Evolutionary conservation across 164 flowering plant genomes (phyloP), one percentile per base, ranked within the genome.

Genomic region (Nelumbo lutea): DNA sequence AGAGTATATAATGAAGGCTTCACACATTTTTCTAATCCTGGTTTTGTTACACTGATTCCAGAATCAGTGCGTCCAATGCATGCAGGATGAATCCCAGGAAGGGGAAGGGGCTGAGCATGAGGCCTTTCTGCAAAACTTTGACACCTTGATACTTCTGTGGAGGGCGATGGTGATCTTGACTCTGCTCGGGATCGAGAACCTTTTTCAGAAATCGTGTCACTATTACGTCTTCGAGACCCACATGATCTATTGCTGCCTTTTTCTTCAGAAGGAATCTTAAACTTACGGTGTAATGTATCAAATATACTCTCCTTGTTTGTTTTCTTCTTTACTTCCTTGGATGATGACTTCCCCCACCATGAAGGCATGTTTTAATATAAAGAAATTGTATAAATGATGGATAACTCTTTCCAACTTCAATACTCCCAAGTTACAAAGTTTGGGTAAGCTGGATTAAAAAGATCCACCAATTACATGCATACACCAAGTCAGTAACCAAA

Each of bases 71-170:
- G 86, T 13, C 76, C 82, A 6, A 89, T 67, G 45, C 62, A 61
- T 41, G 86, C 78, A 61, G 84, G 82, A 52, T 72, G 81, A 59
- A 66, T 66, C 61, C 68, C 80, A 52, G 99, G 99, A 70, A 90
- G 88, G 42, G 98, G 98, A 68, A 89, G 96, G 52, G 97, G 96
- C 70, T 89, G 97, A 13, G 95, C 87, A 79, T 51, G 80, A 39
- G 90, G 77, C 76, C 93, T 83, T 72, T 88, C 98, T 14, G 79
- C 86, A 84, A 95, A 95, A 78, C 99, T 95, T 77, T 92, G 97
- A 79, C 98, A 90, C 41, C 96, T 80, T n/a, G 89, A 83, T 7
- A 90, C 97, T 55, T 77, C 75, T 45, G 74, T 86, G 38, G 97
- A 84, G 42, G 97, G 96, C 59, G 98, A 87, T 43, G 94, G 82